Base-by-base conservation (phyloP, 1,139 yeast species). In the Sugiyamaella grinbergsii region DNA sequence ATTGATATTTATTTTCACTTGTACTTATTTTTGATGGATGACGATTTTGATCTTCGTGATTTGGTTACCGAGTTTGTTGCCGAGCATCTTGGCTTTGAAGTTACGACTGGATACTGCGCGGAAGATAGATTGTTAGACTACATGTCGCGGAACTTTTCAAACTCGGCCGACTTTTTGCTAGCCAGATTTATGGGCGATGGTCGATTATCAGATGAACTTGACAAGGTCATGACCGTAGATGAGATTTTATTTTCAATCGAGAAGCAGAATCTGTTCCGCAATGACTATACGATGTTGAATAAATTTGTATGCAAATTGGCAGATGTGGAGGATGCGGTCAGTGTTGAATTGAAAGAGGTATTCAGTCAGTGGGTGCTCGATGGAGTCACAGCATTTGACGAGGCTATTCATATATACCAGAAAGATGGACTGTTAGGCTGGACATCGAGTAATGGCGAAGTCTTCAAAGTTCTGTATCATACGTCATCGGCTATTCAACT, bases 1-100 rank as follows among this genome's bases (percentile, higher is more conserved):
- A 22, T 41, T 22, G 54, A 50, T 16, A 56, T 62, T 8, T 50
- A 64, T 23, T 58, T 73, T 15, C 54, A 64, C 10, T 59, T 80
- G 0, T 74, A 71, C 54, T 61, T 65, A 13, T 76, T 72, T 53
- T 64, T 83, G 13, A 71, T 74, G 47, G 94, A 85, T 63, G 93
- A 85, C 60, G 87, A 83, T 56, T 75, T 72, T 15, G 65, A 63
- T 20, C 48, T 66, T 34, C 56, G 70, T 11, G 60, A 59, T 3
- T 29, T 48, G 19, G 62, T 66, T 10, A 56, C 62, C 1, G 42
- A 34, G 4, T 60, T 58, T 42, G 56, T 56, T 6, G 51, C 58
- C 5, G 34, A 45, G 28, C 33, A 49, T 10, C 57, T 72, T 22
- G 56, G 54, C 0, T 52, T 63, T 5, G 58, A 61, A 13, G 44